These are phyloP conservation scores for Solanum chacoense DNA, from an alignment of 305 asterid species.

Conservation along the genomic window DNA sequence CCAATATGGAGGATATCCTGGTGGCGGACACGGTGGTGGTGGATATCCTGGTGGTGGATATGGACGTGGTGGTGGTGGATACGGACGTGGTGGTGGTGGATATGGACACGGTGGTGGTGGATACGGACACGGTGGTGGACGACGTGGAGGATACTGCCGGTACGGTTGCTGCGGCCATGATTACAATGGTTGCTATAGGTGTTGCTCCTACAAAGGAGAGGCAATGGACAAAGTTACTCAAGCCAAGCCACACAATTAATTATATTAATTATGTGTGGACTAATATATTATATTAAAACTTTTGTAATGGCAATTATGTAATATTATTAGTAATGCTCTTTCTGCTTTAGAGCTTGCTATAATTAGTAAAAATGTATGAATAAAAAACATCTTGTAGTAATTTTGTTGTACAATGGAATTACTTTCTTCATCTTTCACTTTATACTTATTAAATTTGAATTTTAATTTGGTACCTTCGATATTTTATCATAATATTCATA, in stretches of 20 bases:
- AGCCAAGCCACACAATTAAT: constrained; percentile 5
- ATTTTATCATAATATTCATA: background rate
- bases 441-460: no score
- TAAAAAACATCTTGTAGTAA: background rate
- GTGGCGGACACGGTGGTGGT: background rate
- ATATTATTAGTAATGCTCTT: background rate
- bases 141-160: constrained; percentile 16
- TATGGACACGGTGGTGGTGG: background rate
- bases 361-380: background rate
- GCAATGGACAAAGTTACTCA: constrained; percentile 5
- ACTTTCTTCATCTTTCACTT: no score
- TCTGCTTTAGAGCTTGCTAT: background rate
- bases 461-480: no score
- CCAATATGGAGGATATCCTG: background rate
- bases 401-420: background rate
- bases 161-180: constrained; percentile 20
- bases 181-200: constrained; percentile 14
- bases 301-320: background rate
- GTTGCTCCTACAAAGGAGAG: constrained; percentile 25
- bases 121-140: background rate
- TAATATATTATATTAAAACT: background rate
- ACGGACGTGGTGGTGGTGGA: background rate
- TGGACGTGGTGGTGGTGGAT: background rate
- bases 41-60: background rate
- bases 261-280: background rate